Conservation (phyloP, 495 filamentous ascomycete genomes). For the Terfezia claveryi region DNA sequence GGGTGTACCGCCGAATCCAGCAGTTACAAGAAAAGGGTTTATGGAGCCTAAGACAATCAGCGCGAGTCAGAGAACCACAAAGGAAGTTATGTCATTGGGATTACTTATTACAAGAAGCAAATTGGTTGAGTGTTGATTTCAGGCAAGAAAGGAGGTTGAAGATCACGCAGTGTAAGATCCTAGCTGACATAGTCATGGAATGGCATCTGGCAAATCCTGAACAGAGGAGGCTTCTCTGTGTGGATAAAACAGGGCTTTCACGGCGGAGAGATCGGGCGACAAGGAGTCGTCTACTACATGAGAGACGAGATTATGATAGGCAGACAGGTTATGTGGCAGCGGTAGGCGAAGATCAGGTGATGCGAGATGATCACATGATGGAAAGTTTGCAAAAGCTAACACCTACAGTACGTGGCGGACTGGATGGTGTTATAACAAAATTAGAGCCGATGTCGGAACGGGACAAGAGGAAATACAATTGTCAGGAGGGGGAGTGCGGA, state of each 20-base stretch:
- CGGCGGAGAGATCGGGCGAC: not conserved
- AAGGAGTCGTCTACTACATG: not conserved
- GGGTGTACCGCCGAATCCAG: slow-evolving; percentile 63
- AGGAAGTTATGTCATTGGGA: slow-evolving; percentile 61
- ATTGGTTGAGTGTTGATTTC: slow-evolving; percentile 95
- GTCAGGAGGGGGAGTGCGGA: slow-evolving; percentile 6
- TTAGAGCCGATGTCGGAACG: not conserved
- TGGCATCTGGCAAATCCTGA: slow-evolving; percentile 8
- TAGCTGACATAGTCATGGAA: slow-evolving; percentile 10
- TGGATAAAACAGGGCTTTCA: slow-evolving; percentile 8
- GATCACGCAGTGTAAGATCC: slow-evolving; percentile 39
- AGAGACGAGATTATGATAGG: not conserved
- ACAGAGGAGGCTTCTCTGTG: slow-evolving; percentile 6
- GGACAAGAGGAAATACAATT: slow-evolving; percentile 3
- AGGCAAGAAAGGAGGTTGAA: slow-evolving; percentile 89
- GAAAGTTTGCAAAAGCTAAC: not conserved
- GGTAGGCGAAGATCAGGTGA: not conserved
- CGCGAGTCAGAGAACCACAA: slow-evolving; percentile 54
- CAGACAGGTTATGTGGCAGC: not conserved
- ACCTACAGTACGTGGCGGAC: not conserved
- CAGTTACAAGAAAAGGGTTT: slow-evolving; percentile 68
- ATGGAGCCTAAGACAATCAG: slow-evolving; percentile 76
- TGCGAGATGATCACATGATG: not conserved
- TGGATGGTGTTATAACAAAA: too few species aligned
- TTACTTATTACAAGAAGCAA: slow-evolving; percentile 69